phyloP scores from a whole-genome alignment of 768 basidiomycete genomes.

The Suillus hirtellus region DNA sequence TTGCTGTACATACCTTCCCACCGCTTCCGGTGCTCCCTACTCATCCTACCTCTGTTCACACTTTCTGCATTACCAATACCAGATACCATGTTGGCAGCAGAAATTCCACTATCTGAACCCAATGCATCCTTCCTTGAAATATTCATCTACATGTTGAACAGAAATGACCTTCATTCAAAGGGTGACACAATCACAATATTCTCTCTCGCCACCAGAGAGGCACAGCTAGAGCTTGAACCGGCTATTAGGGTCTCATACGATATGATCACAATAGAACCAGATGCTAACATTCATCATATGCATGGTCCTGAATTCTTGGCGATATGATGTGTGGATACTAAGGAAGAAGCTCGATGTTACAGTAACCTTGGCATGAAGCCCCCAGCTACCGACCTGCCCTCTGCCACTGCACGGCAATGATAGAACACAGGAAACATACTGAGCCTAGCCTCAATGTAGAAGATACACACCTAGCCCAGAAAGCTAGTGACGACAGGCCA shows the following conservation, averaged over 20 bases:
- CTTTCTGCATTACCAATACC: constrained; percentile 46
- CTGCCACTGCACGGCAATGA: no score
- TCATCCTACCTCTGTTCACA: constrained; percentile 43
- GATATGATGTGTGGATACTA: no score
- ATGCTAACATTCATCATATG: not conserved
- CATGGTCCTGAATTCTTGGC: not conserved
- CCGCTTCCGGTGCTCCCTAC: constrained; percentile 41
- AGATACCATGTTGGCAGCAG: constrained; percentile 58
- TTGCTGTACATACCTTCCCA: constrained; percentile 57
- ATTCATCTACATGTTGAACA: constrained; percentile 73
- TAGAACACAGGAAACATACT: no score
- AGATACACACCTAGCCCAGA: no score
- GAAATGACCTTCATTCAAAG: constrained; percentile 60
- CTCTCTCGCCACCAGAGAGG: constrained; percentile 45
- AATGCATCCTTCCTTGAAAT: constrained; percentile 51
- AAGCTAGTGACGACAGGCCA: no score
- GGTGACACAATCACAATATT: constrained; percentile 78
- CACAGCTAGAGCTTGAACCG: constrained; percentile 40
- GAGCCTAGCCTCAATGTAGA: no score
- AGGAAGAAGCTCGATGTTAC: no score
- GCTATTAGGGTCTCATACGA: no score
- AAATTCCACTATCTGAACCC: constrained; percentile 60
- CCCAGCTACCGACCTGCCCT: no score
- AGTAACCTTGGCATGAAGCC: no score
- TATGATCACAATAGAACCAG: no score